Percentiles rank a stretch among this genome's conserved stretches.
Conservation (phyloP, 78 protist species). For the Corallochytrium limacisporum region DNA sequence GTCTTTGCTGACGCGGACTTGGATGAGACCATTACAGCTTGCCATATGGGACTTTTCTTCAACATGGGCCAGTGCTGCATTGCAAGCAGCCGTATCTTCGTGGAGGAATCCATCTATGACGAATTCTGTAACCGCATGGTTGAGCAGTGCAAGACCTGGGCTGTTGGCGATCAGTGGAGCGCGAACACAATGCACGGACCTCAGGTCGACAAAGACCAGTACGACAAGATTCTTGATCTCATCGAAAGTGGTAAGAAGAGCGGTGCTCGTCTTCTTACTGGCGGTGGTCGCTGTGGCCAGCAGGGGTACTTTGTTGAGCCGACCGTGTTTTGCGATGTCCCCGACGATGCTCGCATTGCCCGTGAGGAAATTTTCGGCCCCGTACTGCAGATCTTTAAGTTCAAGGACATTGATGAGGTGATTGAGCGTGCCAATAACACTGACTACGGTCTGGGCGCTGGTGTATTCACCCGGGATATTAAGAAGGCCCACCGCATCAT, state of each 20-base stretch:
- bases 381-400: conserved; percentile 23
- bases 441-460: conserved; percentile 36
- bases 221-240: not conserved
- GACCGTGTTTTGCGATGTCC: conserved; percentile 29
- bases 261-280: not conserved
- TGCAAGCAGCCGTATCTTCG: conserved; percentile 34
- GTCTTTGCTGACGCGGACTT: conserved; percentile 64
- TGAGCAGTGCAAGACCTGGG: not conserved
- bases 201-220: conserved; percentile 21
- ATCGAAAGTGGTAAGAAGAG: conserved; percentile 9
- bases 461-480: conserved; percentile 15
- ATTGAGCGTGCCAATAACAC: conserved; percentile 44
- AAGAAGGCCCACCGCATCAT: not conserved
- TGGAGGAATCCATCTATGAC: conserved; percentile 47
- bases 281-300: not conserved
- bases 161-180: conserved; percentile 18
- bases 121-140: conserved; percentile 8
- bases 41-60: conserved; percentile 23
- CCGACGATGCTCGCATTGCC: conserved; percentile 13
- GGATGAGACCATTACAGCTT: conserved; percentile 36
- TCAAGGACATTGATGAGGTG: conserved; percentile 42
- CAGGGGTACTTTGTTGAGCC: conserved; percentile 35
- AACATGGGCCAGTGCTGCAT: conserved; percentile 39
- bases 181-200: conserved; percentile 11
- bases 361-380: conserved; percentile 74